A percentile compares a stretch with the other conserved stretches of the same genome.
These are phyloP conservation scores for Pestalotiopsis sp. DNA, from an alignment of 2,329 filamentous ascomycete species.

Conservation along the genomic window DNA sequence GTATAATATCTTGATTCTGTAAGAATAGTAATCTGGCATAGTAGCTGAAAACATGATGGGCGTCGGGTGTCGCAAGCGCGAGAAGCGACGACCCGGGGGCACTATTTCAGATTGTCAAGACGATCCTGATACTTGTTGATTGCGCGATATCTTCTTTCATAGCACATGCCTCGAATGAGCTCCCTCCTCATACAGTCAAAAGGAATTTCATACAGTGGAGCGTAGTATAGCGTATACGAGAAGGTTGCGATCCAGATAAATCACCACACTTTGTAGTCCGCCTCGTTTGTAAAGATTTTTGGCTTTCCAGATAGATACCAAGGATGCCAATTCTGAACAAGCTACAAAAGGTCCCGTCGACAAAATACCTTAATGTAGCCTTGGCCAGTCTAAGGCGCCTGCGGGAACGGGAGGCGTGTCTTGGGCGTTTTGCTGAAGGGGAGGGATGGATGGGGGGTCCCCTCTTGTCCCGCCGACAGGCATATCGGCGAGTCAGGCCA, in stretches of 20 bases:
- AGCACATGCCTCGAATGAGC: not conserved
- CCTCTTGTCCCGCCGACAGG: not conserved
- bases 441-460: not conserved
- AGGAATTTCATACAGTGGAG: not conserved
- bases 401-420: not conserved
- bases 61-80: not conserved
- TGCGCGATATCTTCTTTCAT: not conserved
- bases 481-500: not conserved
- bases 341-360: not conserved
- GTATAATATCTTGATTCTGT: not conserved
- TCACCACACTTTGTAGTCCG: not conserved
- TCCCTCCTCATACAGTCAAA: not conserved
- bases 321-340: not conserved
- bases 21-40: no score
- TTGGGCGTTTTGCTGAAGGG: not conserved
- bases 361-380: not conserved
- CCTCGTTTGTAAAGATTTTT: no score
- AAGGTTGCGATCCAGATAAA: no score
- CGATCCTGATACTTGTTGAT: not conserved
- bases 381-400: not conserved
- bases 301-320: not conserved
- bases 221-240: no score
- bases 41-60: not conserved
- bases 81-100: not conserved
- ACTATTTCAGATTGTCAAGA: not conserved